phyloP scores from a whole-genome alignment of 163 green algal species.

The Scenedesmus sp. region DNA sequence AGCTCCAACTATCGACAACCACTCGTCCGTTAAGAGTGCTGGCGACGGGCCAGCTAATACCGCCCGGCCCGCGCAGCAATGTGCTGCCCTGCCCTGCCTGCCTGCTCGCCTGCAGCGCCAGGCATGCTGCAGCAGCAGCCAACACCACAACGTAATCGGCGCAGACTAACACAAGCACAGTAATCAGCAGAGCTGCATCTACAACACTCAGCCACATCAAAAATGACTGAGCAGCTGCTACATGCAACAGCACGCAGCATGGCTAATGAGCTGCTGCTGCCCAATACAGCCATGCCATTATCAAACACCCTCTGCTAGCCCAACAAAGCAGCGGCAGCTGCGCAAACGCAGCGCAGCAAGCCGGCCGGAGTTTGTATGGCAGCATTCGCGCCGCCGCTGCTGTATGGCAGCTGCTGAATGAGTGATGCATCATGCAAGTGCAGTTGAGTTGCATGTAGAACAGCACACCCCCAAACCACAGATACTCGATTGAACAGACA shows the following conservation, averaged over 20 bases:
- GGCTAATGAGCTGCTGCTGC: not conserved
- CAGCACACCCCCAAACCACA: not conserved
- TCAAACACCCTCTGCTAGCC: not conserved
- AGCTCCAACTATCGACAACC: not conserved
- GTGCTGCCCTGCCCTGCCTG: not conserved
- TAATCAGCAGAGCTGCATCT: not conserved
- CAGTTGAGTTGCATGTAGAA: no score
- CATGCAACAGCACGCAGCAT: not conserved
- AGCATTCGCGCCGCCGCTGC: no score
- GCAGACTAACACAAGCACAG: not conserved
- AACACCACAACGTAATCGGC: no score
- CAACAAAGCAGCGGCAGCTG: no score
- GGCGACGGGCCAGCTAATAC: not conserved
- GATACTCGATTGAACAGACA: not conserved
- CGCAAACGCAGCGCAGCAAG: no score
- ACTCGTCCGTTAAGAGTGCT: not conserved
- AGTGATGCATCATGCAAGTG: no score
- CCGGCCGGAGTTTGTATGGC: no score
- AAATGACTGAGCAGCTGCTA: not conserved
- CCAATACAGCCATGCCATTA: not conserved
- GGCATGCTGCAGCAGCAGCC: not conserved
- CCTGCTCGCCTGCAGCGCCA: no score
- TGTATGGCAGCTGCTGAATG: no score
- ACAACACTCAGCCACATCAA: no score
- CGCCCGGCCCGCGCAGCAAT: not conserved